Base-by-base conservation (phyloP, 148 eudicot genomes). In the Cornus controversa region DNA sequence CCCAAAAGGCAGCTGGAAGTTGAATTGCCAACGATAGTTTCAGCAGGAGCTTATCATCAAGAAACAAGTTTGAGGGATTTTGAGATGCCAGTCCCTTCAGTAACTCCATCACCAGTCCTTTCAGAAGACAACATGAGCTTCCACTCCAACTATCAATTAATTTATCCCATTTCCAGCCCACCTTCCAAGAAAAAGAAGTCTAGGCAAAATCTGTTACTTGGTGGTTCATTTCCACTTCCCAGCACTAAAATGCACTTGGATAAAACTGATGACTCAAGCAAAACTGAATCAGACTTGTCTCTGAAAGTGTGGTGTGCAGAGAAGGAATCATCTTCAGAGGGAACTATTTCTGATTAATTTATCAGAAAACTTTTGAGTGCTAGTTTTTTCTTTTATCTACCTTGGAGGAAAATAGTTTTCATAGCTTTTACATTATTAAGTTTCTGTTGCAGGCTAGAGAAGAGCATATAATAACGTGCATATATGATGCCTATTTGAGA, bases 341-440 rank as follows among this genome's bases (percentile, higher is more conserved):
- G 60, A 71, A 71, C 74, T 26, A 25, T 71, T 71, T 71, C 74
- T 42, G 60, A 71, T 31, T 67, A 36, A 67, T n/a, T 36, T 36
- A 36, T 36, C 37, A 36, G 37, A 36, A 36, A 36, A 36, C 37
- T n/a, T 36, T 36, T 6, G 37, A 36, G 37, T 36, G 37, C 37
- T 36, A 6, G 37, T 36, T 36, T 36, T 36, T 36, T 36, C 37
- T 36, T 36, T 36, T 36, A 2, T 6, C 6, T 6, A 2, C 37
- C 37, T 36, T 6, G 37, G 37, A 36, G 37, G 37, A 58, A 14
- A 15, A 18, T 22, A 58, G 63, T 58, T 58, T 6, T 22, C 63
- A 58, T 58, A 22, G n/a, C 22, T 58, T 58, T 18, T 58, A 5
- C 63, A 58, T 58, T 5, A 0, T 18, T 5, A 18, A 58, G 22